Evolutionary conservation across 1,284 basidiomycete species (phyloP), one percentile per base, ranked within the genome.

Genomic region (Tetrapyrgos nigripes): DNA sequence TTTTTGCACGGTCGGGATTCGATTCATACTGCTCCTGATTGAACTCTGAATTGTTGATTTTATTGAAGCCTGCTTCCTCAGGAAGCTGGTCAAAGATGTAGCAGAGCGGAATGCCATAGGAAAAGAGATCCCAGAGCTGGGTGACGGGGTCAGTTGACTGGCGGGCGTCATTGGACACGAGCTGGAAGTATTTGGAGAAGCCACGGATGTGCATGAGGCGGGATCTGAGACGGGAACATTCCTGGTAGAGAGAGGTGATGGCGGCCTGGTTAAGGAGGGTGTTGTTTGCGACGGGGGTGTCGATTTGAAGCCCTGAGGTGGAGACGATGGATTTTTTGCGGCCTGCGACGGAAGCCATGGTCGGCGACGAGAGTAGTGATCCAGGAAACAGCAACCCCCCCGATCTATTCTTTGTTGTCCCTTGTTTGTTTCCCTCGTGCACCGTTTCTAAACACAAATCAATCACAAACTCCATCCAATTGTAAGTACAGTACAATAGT

Each of bases 71-170:
- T 43, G 70, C 68, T 29, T 85, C 84, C 73, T 58, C 83, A 28
- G 92, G 91, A 58, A 97, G 88, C 69, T 91, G 87, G 78, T 99
- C 97, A 83, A 93, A 97, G 67, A 99, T 89, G 77, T 91, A 96
- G 79, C 95, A 97, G 62, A 99, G 90, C 35, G 96, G 92, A 31
- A 94, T 90, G 61, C 97, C 97, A 45, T 96, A 86, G 35, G 94
- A 90, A 76, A 99, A 93, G 71, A 92, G 88, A 71, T 96, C 93
- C 89, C 96, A 96, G 51, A 98, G 87, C 74, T 96, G 94, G 44
- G 93, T 91, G 67, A 99, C 97, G 43, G 91, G 90, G 76, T 93
- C 91, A 43, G 89, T 89, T 29, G 89, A 91, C 70, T 87, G 86
- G 60, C 91, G 83, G 21, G 86, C 79, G 65, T 86, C 86, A 50